Percentiles rank a stretch among this genome's conserved stretches.
These are phyloP conservation scores for Lophiotrema nucula DNA, from an alignment of 495 filamentous ascomycete genomes.

Conservation along the genomic window DNA sequence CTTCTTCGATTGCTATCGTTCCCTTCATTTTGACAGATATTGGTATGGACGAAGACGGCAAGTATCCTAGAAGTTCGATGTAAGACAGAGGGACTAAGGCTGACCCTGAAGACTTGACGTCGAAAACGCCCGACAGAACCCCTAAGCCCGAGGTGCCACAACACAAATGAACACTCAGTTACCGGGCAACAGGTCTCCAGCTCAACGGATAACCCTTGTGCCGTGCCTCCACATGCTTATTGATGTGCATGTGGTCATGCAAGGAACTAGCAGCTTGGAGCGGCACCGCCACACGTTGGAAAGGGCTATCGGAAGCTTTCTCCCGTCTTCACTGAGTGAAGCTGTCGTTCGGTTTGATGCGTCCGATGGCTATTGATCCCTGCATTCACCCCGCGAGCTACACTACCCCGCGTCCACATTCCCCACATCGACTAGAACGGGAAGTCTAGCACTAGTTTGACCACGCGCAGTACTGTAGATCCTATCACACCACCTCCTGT, in stretches of 20 bases:
- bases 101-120: too few species aligned
- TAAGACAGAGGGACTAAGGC: too few species aligned
- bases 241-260: constrained; percentile 11
- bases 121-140: too few species aligned
- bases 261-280: background rate
- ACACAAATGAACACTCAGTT: background rate
- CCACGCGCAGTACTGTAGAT: too few species aligned
- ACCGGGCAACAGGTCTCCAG: background rate
- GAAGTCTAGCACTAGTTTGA: background rate
- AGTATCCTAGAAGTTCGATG: too few species aligned
- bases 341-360: constrained; percentile 3
- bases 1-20: constrained; percentile 30
- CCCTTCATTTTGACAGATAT: constrained; percentile 12
- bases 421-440: constrained; percentile 20
- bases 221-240: background rate
- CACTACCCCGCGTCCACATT: constrained; percentile 18
- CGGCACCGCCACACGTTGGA: background rate
- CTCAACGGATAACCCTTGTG: background rate
- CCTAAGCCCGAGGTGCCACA: background rate
- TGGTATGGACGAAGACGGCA: background rate
- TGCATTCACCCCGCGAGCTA: constrained; percentile 10
- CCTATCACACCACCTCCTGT: constrained; percentile 11
- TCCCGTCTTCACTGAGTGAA: constrained; percentile 3
- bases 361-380: constrained; percentile 14
- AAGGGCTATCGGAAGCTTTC: constrained; percentile 3